Evolutionary conservation across 75 land plant species (phyloP).

Genomic region (Larix kaempferi): DNA sequence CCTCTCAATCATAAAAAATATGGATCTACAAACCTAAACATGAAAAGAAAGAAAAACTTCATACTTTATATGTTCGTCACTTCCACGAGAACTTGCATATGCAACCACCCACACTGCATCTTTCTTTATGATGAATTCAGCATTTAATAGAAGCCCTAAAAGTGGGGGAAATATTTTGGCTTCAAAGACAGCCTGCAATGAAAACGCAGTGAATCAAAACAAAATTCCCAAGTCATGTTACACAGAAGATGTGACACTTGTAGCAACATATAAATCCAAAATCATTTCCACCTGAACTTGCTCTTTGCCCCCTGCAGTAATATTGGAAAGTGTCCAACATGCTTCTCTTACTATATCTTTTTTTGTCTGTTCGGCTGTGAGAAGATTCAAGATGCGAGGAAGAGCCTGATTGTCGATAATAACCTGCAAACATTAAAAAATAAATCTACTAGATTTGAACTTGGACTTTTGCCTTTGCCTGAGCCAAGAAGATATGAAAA

Average conservation of each 20-base stretch:
- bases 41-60: not conserved
- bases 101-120: slow-evolving; percentile 91
- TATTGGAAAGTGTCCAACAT: slow-evolving; percentile 29
- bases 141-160: slow-evolving; percentile 62
- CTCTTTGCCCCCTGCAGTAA: slow-evolving; percentile 19
- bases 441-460: too few species aligned
- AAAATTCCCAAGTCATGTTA: too few species aligned
- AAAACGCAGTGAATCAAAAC: too few species aligned
- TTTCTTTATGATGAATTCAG: slow-evolving; percentile 84
- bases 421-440: not conserved
- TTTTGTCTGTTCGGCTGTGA: not conserved
- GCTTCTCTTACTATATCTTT: slow-evolving; percentile 21
- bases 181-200: slow-evolving; percentile 73
- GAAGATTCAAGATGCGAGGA: slow-evolving; percentile 9
- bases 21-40: not conserved
- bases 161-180: slow-evolving; percentile 74
- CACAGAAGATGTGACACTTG: too few species aligned
- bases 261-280: too few species aligned
- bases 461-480: too few species aligned
- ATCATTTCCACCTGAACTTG: slow-evolving; percentile 17
- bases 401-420: slow-evolving; percentile 14
- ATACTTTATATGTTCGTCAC: slow-evolving; percentile 76
- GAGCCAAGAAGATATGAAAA: too few species aligned
- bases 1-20: not conserved
- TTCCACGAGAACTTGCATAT: slow-evolving; percentile 88